Conservation (phyloP, 768 basidiomycete genomes). For the Cystofilobasidium ferigula region DNA sequence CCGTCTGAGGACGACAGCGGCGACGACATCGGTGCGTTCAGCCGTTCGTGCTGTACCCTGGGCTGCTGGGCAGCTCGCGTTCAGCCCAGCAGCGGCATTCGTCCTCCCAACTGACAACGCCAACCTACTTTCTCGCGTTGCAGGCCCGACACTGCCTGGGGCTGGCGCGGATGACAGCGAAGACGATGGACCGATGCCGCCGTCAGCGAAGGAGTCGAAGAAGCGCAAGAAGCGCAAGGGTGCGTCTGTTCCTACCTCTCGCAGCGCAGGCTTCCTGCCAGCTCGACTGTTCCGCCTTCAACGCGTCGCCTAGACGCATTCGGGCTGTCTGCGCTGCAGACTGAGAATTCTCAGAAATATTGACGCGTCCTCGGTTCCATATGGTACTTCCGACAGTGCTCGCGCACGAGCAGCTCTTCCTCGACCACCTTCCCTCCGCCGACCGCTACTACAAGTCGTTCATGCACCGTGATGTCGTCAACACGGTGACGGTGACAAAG, state of each 20-base stretch:
- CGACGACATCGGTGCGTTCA: not conserved
- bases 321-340: not conserved
- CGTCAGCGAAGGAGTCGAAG: not conserved
- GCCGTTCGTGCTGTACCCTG: no score
- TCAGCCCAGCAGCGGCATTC: no score
- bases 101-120: no score
- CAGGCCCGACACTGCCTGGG: not conserved
- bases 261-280: no score
- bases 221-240: slow-evolving; percentile 8
- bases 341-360: not conserved
- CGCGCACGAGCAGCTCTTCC: slow-evolving; percentile 81
- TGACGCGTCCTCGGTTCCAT: not conserved
- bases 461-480: slow-evolving; percentile 91
- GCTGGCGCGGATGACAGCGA: not conserved
- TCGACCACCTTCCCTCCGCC: slow-evolving; percentile 80
- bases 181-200: slow-evolving; percentile 3
- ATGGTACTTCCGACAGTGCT: slow-evolving; percentile 49
- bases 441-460: slow-evolving; percentile 95
- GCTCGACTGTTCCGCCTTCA: not conserved
- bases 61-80: no score
- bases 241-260: not conserved
- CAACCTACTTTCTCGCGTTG: not conserved
- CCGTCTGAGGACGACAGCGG: not conserved
- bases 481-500: slow-evolving; percentile 81
- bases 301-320: no score